Evolutionary conservation across 495 filamentous ascomycete species (phyloP), one percentile per base, ranked within the genome.

Genomic region (Aspergillus wentii): DNA sequence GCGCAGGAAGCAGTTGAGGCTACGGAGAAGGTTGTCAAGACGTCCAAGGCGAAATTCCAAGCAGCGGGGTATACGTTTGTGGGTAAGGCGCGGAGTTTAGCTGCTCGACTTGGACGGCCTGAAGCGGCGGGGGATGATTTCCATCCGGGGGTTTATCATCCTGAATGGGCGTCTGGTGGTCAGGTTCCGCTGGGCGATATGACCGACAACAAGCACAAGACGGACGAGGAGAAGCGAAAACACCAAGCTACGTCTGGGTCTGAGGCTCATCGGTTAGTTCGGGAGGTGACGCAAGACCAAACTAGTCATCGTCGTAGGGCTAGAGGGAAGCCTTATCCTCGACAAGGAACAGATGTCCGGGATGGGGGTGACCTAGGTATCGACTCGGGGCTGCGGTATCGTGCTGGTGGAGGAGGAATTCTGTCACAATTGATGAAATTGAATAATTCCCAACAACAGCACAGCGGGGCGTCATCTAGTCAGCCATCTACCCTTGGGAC

Each of bases 381-480:
- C 5, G 51, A 51, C 2, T 41, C 49, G 2, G 45, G 45, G 5
- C 18, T 52, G 14, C 38, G 43, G 14, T 58, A 54, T 37, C 49
- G 57, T 5, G 46, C 49, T 21, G 59, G 51, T 10, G 52, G 52
- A 2, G 62, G 61, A 9, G 59, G 59, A 1, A 47, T 66, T 19
- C 31, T 66, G 11, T 59, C 60, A 2, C 62, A 66, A 27, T 36
- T 66, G 14, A 49, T 64, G 1, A 57, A 54, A 25, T 33, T 64
- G 13, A 57, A 59, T 30, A 42, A 44, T 1, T 30, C 28, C 4
- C 41, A 30, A 32, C 52, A 31, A 35, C 38, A 17, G 30, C 42
- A 7, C 41, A 49, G 38, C 25, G 48, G 37, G 46, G 45, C 1
- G 44, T 33, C 38, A 3, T 22, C 38, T 10, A 29, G 15, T 9